Percentiles rank a stretch among this genome's conserved stretches.
Evolutionary conservation across 2,329 filamentous ascomycete species (phyloP).

Genomic region (Myriangium duriaei): DNA sequence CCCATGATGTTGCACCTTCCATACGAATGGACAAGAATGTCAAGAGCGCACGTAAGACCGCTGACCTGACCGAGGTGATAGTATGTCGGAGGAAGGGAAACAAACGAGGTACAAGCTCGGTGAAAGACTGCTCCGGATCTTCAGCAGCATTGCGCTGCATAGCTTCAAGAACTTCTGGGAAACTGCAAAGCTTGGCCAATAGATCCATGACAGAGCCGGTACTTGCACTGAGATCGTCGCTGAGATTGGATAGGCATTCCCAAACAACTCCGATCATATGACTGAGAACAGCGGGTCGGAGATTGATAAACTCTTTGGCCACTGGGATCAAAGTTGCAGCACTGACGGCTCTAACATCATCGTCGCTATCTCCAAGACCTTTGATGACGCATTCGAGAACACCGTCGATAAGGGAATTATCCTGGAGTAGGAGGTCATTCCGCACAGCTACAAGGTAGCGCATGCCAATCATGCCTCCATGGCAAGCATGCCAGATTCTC

Average conservation of each 20-base stretch:
- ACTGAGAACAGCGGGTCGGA: slow-evolving; percentile 66
- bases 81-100: slow-evolving; percentile 96
- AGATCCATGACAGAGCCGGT: slow-evolving; percentile 98
- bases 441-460: slow-evolving; percentile 90
- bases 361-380: slow-evolving; percentile 77
- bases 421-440: slow-evolving; percentile 77
- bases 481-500: slow-evolving; percentile 85
- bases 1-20: slow-evolving; percentile 72
- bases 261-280: slow-evolving; percentile 87
- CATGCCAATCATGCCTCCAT: slow-evolving; percentile 94
- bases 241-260: slow-evolving; percentile 93
- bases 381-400: slow-evolving; percentile 90
- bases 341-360: slow-evolving; percentile 92
- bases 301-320: slow-evolving; percentile 81
- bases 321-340: slow-evolving; percentile 96
- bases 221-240: slow-evolving; percentile 91
- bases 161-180: slow-evolving; percentile 78
- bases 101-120: slow-evolving; percentile 78
- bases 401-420: slow-evolving; percentile 79
- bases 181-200: slow-evolving; percentile 86
- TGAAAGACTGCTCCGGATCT: slow-evolving; percentile 81
- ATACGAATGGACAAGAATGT: slow-evolving; percentile 85
- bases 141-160: slow-evolving; percentile 83
- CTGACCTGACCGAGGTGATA: slow-evolving; percentile 86
- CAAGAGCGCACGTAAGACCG: slow-evolving; percentile 80